Evolutionary conservation across 2,329 filamentous ascomycete genomes (phyloP), one percentile per base, ranked within the genome.

Genomic region (Aspergillus cejpii): DNA sequence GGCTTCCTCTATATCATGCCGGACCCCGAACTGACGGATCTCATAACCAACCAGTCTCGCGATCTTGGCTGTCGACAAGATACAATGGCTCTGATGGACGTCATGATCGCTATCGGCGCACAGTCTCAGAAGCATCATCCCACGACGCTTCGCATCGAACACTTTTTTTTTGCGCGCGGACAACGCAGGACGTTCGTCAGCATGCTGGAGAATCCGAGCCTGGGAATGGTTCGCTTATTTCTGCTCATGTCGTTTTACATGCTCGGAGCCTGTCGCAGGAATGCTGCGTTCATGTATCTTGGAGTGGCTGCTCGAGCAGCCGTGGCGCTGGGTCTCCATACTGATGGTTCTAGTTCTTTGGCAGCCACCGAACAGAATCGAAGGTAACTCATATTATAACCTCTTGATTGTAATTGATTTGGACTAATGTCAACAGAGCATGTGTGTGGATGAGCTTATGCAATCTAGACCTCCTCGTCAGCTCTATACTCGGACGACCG

Each of bases 271-370:
- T 81, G 78, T 41, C 75, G 76, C 24, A 68, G 78, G 6, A 81
- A 81, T 44, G 71, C 78, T 0, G 79, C 79, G 0, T 83, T 80
- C 42, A 80, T 83, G 75, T 82, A 82, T 44, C 59, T 83, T 2
- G 79, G 79, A 0, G 73, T 82, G 6, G 79, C 79, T 1, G 69
- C 75, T 0, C 73, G 77, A 42, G 75, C 78, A 0, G 78, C 79
- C 0, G 73, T 75, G 3, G 76, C 77, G 0, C 54, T 83, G 0
- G 80, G 79, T 0, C 54, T 82, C 5, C 77, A 81, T 10, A 52
- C 48, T 15, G 59, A 59, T 21, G 43, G 46, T 5, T 48, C 50
- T 5, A 50, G 47, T 12, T 39, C 50, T 15, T 28, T 51, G 8
- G 42, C 41, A 5, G 39, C 28, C 2, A 34, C 42, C 11, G 56